These are phyloP conservation scores for Lasiodiplodia gonubiensis DNA, from an alignment of 2,329 filamentous ascomycete genomes.

Conservation along the genomic window DNA sequence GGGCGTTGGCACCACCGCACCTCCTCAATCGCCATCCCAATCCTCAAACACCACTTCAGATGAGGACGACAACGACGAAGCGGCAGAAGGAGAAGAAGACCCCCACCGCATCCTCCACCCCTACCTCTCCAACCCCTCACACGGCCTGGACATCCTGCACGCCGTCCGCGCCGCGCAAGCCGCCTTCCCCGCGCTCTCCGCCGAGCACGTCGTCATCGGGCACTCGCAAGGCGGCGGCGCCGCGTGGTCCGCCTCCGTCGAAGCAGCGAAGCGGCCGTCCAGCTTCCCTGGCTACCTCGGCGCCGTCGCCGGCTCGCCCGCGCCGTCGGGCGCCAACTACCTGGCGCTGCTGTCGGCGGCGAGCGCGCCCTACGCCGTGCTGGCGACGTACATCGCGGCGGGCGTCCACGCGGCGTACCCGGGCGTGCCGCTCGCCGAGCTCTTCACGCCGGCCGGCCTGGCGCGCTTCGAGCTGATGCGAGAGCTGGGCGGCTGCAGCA, in stretches of 20 bases:
- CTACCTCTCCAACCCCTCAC: conserved; percentile 46
- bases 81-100: neutral
- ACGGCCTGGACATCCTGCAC: conserved; percentile 53
- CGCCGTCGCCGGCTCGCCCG: neutral
- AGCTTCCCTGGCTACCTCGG: conserved; percentile 2
- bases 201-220: conserved; percentile 53
- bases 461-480: neutral
- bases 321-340: neutral
- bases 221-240: conserved; percentile 56
- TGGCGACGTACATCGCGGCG: neutral
- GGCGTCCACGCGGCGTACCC: neutral
- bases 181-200: conserved; percentile 48
- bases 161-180: conserved; percentile 50
- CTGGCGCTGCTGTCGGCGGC: neutral
- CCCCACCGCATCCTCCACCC: conserved; percentile 39
- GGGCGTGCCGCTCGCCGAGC: neutral
- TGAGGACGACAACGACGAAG: neutral
- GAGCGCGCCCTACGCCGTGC: neutral
- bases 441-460: neutral
- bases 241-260: conserved; percentile 46
- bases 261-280: too few species aligned
- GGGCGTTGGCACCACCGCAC: conserved; percentile 24
- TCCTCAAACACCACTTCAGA: neutral
- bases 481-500: neutral
- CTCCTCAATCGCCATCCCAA: neutral